Conservation (phyloP, 257 asterid genomes). For the Nyctanthes arbortristis region DNA sequence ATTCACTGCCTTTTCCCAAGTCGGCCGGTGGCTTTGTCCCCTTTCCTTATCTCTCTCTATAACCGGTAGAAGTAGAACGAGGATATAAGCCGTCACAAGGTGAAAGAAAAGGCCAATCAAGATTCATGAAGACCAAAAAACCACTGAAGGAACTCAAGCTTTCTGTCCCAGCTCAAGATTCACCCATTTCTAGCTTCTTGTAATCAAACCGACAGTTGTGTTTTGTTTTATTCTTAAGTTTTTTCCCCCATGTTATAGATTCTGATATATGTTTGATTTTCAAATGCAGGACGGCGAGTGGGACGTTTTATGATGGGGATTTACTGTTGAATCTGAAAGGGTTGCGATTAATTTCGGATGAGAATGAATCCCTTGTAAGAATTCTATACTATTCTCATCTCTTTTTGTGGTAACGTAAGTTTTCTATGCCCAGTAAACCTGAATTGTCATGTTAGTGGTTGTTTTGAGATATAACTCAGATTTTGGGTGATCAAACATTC, state of each 20-base stretch:
- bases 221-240: neutral
- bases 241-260: neutral
- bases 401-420: neutral
- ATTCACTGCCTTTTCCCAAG: constrained; percentile 6
- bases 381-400: neutral
- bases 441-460: neutral
- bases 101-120: constrained; percentile 6
- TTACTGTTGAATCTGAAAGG: constrained; percentile 80
- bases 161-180: constrained; percentile 76
- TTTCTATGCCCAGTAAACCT: neutral
- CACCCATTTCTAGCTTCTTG: constrained; percentile 82
- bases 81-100: neutral
- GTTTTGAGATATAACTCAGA: neutral
- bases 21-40: constrained; percentile 8
- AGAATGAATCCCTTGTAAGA: constrained; percentile 59
- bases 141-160: constrained; percentile 90
- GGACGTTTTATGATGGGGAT: constrained; percentile 96
- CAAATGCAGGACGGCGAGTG: constrained; percentile 84
- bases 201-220: constrained; percentile 10
- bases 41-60: neutral
- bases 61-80: neutral
- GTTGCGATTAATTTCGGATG: constrained; percentile 71
- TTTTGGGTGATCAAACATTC: neutral
- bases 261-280: constrained; percentile 5
- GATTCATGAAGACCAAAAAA: constrained; percentile 72